Evolutionary conservation across 129 eudicot genomes (phyloP), one percentile per base, ranked within the genome.

Genomic region (Erigeron canadensis): DNA sequence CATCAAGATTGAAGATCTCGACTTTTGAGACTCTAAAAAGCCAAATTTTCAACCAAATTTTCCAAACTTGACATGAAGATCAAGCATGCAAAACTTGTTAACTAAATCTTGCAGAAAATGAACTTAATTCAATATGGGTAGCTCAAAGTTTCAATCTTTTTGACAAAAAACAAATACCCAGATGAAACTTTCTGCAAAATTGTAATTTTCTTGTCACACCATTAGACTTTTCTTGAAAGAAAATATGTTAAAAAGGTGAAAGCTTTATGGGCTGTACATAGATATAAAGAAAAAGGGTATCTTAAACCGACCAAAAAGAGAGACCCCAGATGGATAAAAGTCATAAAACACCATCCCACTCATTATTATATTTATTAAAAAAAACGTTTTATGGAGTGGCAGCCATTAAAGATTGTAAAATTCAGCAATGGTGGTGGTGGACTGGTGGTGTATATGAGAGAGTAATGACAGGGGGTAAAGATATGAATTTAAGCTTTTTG

Each of bases 231-330:
- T 60, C 13, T 65, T 22, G 5, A 55, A 42, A 59, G 65, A 73
- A 59, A 54, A 23, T 23, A 21, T 55, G 74, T 71, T 3, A 43
- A 21, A 75, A 66, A 66, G 75, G 47, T 34, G 64, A 47, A 78
- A 57, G 67, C 62, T 69, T 82, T 73, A 68, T 53, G 69, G 51
- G 34, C 34, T 23, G 34, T 23, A 23, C 54, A 72, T 57, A 75
- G 51, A 47, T 69, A 12, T 4, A 19, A 1, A 63, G 43, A 77
- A 57, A 38, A 82, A 63, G 84, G 71, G 77, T 73, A 77, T 78
- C 77, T 57, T 71, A 74, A 73, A 75, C 88, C 89, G 88, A 86
- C 88, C 86, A 82, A 84, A 89, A 82, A 84, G 83, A 78, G 72
- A 85, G 82, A 79, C 74, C 84, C 82, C 79, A 81, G 75, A 77